Evolutionary conservation across 345 rosid species (phyloP), one percentile per base, ranked within the genome.

Genomic region (Salix dunnii): DNA sequence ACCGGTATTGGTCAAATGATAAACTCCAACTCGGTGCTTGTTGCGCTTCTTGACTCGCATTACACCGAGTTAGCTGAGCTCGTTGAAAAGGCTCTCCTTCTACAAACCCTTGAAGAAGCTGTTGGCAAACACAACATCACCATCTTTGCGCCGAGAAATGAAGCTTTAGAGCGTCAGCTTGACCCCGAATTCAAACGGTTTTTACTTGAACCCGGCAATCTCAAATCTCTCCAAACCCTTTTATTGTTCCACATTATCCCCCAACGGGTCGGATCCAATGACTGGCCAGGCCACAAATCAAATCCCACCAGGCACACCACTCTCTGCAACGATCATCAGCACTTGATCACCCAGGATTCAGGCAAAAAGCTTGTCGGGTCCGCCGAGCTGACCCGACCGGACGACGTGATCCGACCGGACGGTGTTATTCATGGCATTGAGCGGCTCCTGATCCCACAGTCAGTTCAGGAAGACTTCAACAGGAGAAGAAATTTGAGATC

Each of bases 341-440:
- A 83, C 28, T 76, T 96, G 51, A 31, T 86, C 31, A 72, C 75
- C 83, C 81, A 80, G 76, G 33, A 72, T 20, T 65, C 86, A 0
- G 90, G 86, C 14, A 71, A 78, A 14, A 81, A 78, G 43, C 68
- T 80, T 42, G 88, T 96, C 5, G 94, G 82, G 58, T 73, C 89
- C 1, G 91, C 93, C 3, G 83, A 77, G 73, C 33, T 92, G 9
- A 35, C 77, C 58, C 86, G 83, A 30, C 93, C 88, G 69, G 87
- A 89, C 60, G 93, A 87, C 31, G 83, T 92, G 10, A 84, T 76
- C 78, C 85, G 97, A 4, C 91, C 93, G 73, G 97, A 92, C 79
- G 97, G 97, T 0, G 83, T 92, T 17, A 92, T 92, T 73, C 94
- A 92, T 78, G 94, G 94, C 6, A 90, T 90, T 65, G 87, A 84